These are phyloP conservation scores for Sherardia arvensis DNA, from an alignment of 257 asterid species.

Conservation along the genomic window DNA sequence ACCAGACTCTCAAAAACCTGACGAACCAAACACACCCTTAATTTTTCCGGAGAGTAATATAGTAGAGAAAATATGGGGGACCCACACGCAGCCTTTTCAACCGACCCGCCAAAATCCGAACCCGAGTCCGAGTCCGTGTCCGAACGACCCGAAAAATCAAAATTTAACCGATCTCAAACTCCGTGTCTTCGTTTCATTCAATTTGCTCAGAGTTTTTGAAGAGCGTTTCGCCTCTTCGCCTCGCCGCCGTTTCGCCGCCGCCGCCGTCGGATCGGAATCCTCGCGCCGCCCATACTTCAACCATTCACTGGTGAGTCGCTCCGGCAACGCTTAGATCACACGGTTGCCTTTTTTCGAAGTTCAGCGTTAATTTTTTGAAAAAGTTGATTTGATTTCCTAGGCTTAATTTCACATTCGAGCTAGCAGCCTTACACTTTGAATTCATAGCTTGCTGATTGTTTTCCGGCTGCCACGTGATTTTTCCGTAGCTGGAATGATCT, in stretches of 20 bases:
- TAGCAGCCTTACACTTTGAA: neutral
- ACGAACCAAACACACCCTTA: too few relatives aligned
- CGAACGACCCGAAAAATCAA: neutral
- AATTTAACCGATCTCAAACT: neutral
- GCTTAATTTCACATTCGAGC: constrained; percentile 18
- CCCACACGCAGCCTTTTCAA: neutral
- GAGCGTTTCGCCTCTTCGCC: neutral
- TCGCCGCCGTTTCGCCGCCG: constrained; percentile 4
- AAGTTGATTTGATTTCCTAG: constrained; percentile 21
- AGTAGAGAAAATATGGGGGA: too few relatives aligned
- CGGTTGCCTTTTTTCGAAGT: constrained; percentile 27
- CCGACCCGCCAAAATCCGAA: neutral
- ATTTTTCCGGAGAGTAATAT: neutral
- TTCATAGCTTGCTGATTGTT: neutral
- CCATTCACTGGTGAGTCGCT: neutral
- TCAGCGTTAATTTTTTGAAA: neutral
- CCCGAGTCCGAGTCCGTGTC: neutral
- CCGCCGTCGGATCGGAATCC: constrained; percentile 12
- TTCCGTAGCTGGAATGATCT: neutral
- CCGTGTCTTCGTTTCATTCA: neutral
- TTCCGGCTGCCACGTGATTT: neutral
- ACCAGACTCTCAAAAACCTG: too few relatives aligned
- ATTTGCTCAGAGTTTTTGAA: neutral
- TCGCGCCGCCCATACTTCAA: neutral
- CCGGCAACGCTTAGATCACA: constrained; percentile 19